These are phyloP conservation scores for Sporothrix luriei DNA, from an alignment of 2,329 filamentous ascomycete genomes.

Conservation along the genomic window DNA sequence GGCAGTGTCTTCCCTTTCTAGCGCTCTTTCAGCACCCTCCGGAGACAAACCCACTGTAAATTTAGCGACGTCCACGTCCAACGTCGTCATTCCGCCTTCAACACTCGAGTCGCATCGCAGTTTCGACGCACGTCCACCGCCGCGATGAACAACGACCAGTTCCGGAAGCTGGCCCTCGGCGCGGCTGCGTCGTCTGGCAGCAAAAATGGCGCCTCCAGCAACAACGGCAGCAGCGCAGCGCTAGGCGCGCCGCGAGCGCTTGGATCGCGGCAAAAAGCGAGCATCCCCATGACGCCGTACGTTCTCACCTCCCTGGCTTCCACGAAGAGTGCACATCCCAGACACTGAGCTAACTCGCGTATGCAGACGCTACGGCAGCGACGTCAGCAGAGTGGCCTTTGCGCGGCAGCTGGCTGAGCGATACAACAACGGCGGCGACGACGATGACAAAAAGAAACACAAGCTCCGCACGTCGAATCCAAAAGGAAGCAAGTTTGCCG, in stretches of 20 bases:
- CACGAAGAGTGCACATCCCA: too few species aligned
- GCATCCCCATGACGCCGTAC: slow-evolving; percentile 93
- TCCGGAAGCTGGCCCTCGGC: slow-evolving; percentile 73
- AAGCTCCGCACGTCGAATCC: slow-evolving; percentile 78
- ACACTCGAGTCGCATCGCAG: not conserved
- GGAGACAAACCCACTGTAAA: slow-evolving; percentile 15
- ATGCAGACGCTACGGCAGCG: slow-evolving; percentile 64
- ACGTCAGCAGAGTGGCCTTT: slow-evolving; percentile 66
- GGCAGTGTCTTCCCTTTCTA: too few species aligned
- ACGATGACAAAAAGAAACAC: slow-evolving; percentile 55
- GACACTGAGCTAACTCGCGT: not conserved
- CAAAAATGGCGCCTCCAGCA: slow-evolving; percentile 37
- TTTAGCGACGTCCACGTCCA: not conserved
- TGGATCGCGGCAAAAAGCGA: slow-evolving; percentile 76
- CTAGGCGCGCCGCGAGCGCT: slow-evolving; percentile 52
- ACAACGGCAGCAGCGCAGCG: slow-evolving; percentile 39
- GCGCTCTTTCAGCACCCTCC: slow-evolving; percentile 11
- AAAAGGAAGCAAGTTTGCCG: slow-evolving; percentile 76
- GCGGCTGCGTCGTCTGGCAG: slow-evolving; percentile 35
- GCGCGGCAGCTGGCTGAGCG: slow-evolving; percentile 81
- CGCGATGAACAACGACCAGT: slow-evolving; percentile 90
- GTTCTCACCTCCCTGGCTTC: slow-evolving; percentile 40
- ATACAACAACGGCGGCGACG: slow-evolving; percentile 51
- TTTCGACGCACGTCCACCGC: not conserved
- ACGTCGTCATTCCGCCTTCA: not conserved